Evolutionary conservation across 202 grass and related monocot genomes (phyloP).

Genomic region (Musa balbisiana): DNA sequence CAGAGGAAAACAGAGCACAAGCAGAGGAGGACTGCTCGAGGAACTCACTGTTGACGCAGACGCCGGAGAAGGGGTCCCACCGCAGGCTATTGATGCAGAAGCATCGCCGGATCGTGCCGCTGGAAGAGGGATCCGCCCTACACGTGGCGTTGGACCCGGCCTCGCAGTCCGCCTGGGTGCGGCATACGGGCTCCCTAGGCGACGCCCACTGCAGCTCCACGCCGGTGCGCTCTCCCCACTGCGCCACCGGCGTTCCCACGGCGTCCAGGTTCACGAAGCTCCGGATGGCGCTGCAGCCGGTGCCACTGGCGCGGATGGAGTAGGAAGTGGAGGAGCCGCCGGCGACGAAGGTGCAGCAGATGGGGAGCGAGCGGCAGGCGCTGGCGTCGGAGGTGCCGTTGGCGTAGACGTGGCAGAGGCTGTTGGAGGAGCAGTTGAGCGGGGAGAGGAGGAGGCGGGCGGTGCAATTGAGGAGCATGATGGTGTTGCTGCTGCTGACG

Average conservation of each 20-base stretch:
- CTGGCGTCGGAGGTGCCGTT: conserved; percentile 34
- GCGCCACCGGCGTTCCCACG: conserved; percentile 26
- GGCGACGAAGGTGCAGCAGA: conserved; percentile 71
- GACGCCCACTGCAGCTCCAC: conserved; percentile 63
- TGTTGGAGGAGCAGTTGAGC: conserved; percentile 59
- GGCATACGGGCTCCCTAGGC: conserved; percentile 56
- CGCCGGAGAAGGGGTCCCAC: conserved; percentile 53
- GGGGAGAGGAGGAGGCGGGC: conserved; percentile 42
- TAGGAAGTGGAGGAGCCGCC: conserved; percentile 56
- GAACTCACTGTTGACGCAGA: conserved; percentile 46
- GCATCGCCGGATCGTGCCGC: conserved; percentile 31
- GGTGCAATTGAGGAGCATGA: conserved; percentile 84
- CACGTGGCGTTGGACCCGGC: conserved; percentile 48
- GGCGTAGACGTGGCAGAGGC: conserved; percentile 64
- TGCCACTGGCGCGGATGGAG: conserved; percentile 26
- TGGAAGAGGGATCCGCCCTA: conserved; percentile 24
- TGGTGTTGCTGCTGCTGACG: conserved; percentile 63
- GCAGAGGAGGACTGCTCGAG: neutral
- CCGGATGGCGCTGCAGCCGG: conserved; percentile 50
- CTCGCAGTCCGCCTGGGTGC: conserved; percentile 50
- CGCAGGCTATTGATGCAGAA: conserved; percentile 38
- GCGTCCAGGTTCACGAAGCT: conserved; percentile 64
- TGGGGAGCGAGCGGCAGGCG: conserved; percentile 38
- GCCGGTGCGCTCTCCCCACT: conserved; percentile 36
- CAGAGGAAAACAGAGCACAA: too few relatives aligned